phyloP scores from a whole-genome alignment of 805 yeast species.

The Sungouiozyma intestinalis region DNA sequence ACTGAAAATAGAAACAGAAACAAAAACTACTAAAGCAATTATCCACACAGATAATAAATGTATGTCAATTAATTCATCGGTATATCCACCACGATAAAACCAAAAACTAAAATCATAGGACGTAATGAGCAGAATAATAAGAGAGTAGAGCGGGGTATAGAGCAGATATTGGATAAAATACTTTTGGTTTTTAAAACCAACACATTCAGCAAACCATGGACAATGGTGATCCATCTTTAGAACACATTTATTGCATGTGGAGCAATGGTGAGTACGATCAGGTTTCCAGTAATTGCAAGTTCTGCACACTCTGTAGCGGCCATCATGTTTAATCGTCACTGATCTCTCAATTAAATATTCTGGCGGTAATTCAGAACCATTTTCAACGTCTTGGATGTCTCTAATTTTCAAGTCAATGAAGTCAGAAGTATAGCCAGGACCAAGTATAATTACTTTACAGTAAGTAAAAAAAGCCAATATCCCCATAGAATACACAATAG shows the following conservation, averaged over 20 bases:
- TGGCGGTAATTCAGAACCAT: constrained; percentile 33
- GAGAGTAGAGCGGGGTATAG: constrained; percentile 41
- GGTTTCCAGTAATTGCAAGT: constrained; percentile 75
- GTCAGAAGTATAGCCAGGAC: constrained; percentile 61
- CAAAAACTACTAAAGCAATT: constrained; percentile 39
- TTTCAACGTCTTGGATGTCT: constrained; percentile 21
- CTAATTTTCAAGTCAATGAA: constrained; percentile 34
- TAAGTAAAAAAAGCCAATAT: constrained; percentile 36
- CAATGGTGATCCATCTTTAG: constrained; percentile 89
- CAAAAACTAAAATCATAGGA: constrained; percentile 38
- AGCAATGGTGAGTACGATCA: constrained; percentile 80
- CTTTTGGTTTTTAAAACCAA: constrained; percentile 76
- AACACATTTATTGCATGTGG: constrained; percentile 56
- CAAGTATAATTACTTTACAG: constrained; percentile 39
- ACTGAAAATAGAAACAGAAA: constrained; percentile 50
- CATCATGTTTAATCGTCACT: constrained; percentile 41
- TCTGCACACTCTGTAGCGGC: constrained; percentile 56
- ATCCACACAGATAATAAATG: constrained; percentile 53
- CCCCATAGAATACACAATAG: constrained; percentile 4
- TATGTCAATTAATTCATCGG: constrained; percentile 39
- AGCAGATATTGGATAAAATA: constrained; percentile 64
- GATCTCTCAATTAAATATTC: constrained; percentile 32
- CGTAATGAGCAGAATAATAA: constrained; percentile 33
- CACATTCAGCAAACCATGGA: constrained; percentile 89
- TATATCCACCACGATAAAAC: constrained; percentile 34